A percentile compares a stretch with the other conserved stretches of the same genome.
Conservation (phyloP, 768 basidiomycete species). For the Polyporus arcularius region DNA sequence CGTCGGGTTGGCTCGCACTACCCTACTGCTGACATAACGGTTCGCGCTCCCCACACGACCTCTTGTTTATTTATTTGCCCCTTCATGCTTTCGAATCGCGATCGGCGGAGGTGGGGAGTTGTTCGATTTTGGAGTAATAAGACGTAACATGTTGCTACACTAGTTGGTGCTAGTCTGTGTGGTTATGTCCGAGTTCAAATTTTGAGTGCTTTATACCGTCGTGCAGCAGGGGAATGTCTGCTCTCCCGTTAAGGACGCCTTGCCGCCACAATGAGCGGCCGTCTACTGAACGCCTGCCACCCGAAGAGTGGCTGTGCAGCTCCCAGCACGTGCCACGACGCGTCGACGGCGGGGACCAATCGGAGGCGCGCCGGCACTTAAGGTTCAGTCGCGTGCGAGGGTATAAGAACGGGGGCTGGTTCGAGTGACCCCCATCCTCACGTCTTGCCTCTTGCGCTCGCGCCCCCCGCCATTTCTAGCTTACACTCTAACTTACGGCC, state of each 20-base stretch:
- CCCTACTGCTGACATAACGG: slow-evolving; percentile 11
- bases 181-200: not conserved
- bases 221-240: not conserved
- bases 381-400: slow-evolving; percentile 21
- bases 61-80: slow-evolving; percentile 6
- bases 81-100: slow-evolving; percentile 6
- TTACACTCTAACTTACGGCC: slow-evolving; percentile 16
- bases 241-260: not conserved
- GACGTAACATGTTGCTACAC: slow-evolving; percentile 6
- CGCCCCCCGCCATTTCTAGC: slow-evolving; percentile 17
- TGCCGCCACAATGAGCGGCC: not conserved
- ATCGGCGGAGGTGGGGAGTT: slow-evolving; percentile 5
- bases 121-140: slow-evolving; percentile 6
- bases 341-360: slow-evolving; percentile 25
- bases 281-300: not conserved
- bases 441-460: slow-evolving; percentile 24
- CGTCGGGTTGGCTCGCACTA: slow-evolving; percentile 10
- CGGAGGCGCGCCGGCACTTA: slow-evolving; percentile 13
- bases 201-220: not conserved
- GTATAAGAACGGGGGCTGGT: slow-evolving; percentile 24
- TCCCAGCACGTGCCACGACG: slow-evolving; percentile 21
- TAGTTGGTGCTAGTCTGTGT: not conserved
- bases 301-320: not conserved
- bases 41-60: slow-evolving; percentile 3
- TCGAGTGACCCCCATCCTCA: slow-evolving; percentile 14